Base-by-base conservation (phyloP, 441 rosid species). In the Gossypium schwendimanii region DNA sequence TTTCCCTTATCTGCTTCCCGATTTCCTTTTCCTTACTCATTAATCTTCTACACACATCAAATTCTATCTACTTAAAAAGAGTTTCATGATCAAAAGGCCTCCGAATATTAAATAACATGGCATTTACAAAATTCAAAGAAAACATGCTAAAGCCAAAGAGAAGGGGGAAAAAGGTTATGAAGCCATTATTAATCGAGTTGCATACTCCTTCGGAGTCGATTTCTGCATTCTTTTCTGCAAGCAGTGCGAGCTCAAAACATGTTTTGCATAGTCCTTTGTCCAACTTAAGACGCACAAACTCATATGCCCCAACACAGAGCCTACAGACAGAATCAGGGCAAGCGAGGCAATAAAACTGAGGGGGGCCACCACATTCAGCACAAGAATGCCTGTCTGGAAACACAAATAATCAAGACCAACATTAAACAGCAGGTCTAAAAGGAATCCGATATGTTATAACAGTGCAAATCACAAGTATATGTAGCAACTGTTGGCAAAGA, bases 341-440 rank as follows among this genome's bases (percentile, higher is more conserved):
- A 44, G 81, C 75, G 15, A 81, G 75, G 78, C 90, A 86, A 64
- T 72, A 53, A 20, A 73, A 61, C 76, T 55, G 73, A 24, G 88
- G 45, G 60, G 78, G 18, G 2, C 70, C 76, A 6, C 58, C 15
- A 73, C 90, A 86, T 24, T 14, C 15, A 58, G 77, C 75, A 80
- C 90, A 86, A 55, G 69, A 74, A 77, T 86, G 90, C 76, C 90
- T 76, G 7, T 70, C 87, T 86, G 87, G 64, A 80, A 81, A 21
- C 55, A 23, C 41, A 53, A 50, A 49, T 36, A 14, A 70, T 14
- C 15, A 4, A 57, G 54, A 11, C n/a, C 20, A 36, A 15, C 12
- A 17, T 4, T 57, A 39, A 41, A 54, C 6, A 49, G 2, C 31
- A 9, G 9, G 57, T 47, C 58, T 24, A 24, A 24, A 24, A 8